Percentiles rank a stretch among this genome's conserved stretches.
phyloP scores from a whole-genome alignment of 495 filamentous ascomycete species.

The Aspergillus coremiiformis region DNA sequence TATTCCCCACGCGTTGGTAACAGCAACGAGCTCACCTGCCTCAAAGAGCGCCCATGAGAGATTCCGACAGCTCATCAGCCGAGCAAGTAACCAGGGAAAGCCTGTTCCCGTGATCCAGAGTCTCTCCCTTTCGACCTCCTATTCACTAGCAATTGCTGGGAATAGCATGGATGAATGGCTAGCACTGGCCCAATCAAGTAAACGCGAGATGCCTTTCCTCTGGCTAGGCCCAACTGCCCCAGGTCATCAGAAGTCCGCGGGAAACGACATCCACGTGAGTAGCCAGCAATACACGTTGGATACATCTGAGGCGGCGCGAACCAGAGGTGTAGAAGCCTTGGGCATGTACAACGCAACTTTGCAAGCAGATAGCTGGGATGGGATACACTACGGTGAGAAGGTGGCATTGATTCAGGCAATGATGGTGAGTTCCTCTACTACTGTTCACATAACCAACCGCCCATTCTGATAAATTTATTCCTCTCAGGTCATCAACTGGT shows the following conservation, averaged over 20 bases:
- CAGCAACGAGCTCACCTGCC: constrained; percentile 28
- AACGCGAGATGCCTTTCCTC: constrained; percentile 38
- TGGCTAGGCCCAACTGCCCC: constrained; percentile 45
- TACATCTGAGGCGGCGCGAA: constrained; percentile 28
- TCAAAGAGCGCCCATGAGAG: constrained; percentile 16
- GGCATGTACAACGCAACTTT: constrained; percentile 45
- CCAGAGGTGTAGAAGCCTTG: constrained; percentile 35
- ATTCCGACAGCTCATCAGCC: constrained; percentile 22
- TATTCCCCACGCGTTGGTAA: constrained; percentile 34
- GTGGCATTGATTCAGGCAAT: constrained; percentile 43
- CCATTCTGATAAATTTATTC: neutral
- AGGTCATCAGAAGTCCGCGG: constrained; percentile 28
- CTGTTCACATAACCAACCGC: constrained; percentile 2
- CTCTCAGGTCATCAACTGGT: constrained; percentile 38
- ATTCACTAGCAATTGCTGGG: constrained; percentile 27
- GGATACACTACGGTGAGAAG: constrained; percentile 35
- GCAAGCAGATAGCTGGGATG: constrained; percentile 39
- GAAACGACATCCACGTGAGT: constrained; percentile 28
- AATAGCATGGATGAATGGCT: constrained; percentile 42
- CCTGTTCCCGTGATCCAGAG: constrained; percentile 41
- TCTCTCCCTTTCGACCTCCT: constrained; percentile 29
- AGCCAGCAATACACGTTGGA: constrained; percentile 40
- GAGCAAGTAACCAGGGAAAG: constrained; percentile 23
- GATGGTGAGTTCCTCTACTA: constrained; percentile 32
- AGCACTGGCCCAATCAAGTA: constrained; percentile 26